phyloP scores from a whole-genome alignment of 2,329 filamentous ascomycete genomes.

The Alternaria solani region DNA sequence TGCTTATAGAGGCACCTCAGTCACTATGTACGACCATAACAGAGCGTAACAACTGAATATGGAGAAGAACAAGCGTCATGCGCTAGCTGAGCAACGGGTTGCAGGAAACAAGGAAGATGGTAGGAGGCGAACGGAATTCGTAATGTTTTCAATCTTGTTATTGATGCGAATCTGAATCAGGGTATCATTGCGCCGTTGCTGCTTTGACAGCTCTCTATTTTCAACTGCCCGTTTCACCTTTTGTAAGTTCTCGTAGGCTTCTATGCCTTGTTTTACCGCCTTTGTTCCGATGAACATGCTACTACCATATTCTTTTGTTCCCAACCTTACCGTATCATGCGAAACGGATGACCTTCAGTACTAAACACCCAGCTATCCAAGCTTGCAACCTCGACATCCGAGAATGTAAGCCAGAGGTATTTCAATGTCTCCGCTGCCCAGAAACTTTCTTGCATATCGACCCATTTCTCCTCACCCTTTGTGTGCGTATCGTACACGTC shows the following conservation, averaged over 20 bases:
- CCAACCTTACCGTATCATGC: constrained; percentile 45
- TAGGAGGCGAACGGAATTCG: neutral
- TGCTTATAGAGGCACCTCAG: no score
- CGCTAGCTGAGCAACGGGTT: neutral
- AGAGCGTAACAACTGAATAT: no score
- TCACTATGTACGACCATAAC: no score
- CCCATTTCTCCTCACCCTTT: constrained; percentile 36
- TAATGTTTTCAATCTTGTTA: neutral
- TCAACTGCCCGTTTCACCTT: neutral
- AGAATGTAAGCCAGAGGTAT: constrained; percentile 53
- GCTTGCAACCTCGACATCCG: constrained; percentile 46
- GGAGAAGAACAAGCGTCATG: no score
- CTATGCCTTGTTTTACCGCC: neutral
- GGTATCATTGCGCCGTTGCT: constrained; percentile 1
- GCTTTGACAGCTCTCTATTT: neutral
- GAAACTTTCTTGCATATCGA: constrained; percentile 51
- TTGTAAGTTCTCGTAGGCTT: neutral
- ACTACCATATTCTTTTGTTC: neutral
- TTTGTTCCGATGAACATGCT: neutral
- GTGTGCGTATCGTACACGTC: constrained; percentile 44
- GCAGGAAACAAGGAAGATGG: neutral
- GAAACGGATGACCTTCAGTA: constrained; percentile 53
- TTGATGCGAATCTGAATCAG: neutral
- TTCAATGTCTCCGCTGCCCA: constrained; percentile 54
- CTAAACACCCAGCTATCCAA: constrained; percentile 56